Percentiles rank a stretch among this genome's conserved stretches.
These are phyloP conservation scores for Camptophora hylomeconis DNA, from an alignment of 2,329 filamentous ascomycete genomes.

Conservation along the genomic window DNA sequence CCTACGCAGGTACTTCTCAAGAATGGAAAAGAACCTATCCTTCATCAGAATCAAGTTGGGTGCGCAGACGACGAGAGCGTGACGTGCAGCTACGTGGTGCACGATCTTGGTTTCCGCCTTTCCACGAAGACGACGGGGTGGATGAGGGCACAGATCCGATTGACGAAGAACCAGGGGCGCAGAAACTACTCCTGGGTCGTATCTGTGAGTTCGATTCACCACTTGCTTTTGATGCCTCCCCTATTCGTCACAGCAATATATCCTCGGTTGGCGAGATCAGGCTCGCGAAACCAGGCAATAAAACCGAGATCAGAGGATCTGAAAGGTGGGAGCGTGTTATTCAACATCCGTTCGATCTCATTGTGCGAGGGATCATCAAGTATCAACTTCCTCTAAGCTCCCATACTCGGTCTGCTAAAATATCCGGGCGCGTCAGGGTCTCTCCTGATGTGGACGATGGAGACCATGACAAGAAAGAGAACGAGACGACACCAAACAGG, in stretches of 20 bases:
- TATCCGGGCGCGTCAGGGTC: conserved; percentile 29
- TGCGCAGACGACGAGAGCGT: no score
- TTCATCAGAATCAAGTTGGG: no score
- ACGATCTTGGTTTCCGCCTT: conserved; percentile 9
- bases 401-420: conserved; percentile 36
- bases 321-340: conserved; percentile 84
- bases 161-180: conserved; percentile 47
- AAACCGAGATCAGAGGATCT: conserved; percentile 67
- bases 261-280: conserved; percentile 73
- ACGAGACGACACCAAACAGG: no score
- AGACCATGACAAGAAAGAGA: no score
- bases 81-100: background rate
- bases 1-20: conserved; percentile 52
- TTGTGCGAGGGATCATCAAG: conserved; percentile 79
- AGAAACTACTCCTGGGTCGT: conserved; percentile 84
- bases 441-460: conserved; percentile 24
- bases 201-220: conserved; percentile 80
- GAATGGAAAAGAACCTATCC: conserved; percentile 10
- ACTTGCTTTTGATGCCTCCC: conserved; percentile 77
- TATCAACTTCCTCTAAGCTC: conserved; percentile 56
- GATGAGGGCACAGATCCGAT: conserved; percentile 50
- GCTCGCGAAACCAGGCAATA: conserved; percentile 71
- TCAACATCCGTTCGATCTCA: conserved; percentile 83
- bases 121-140: conserved; percentile 22
- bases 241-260: conserved; percentile 61